phyloP scores from a whole-genome alignment of 192 early-diverging fungal genomes.

The Entophlyctis luteolus region DNA sequence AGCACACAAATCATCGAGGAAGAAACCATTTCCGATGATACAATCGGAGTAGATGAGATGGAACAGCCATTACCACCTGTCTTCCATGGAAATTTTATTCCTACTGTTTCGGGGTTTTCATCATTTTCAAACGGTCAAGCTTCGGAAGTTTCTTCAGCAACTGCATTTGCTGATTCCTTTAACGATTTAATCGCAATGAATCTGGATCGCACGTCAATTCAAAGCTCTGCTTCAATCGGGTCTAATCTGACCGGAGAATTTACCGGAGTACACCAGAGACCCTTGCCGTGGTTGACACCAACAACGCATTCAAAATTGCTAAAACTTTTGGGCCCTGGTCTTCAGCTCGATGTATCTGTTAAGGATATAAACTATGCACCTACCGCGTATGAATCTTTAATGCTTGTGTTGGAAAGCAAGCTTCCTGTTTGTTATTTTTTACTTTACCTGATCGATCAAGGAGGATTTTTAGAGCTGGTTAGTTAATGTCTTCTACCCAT shows the following conservation, averaged over 20 bases:
- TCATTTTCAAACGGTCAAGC: neutral
- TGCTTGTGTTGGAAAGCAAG: constrained; percentile 12
- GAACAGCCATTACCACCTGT: neutral
- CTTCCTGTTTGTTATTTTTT: constrained; percentile 30
- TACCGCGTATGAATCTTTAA: constrained; percentile 3
- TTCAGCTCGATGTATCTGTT: constrained; percentile 5
- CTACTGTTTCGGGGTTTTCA: neutral
- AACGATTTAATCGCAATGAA: neutral
- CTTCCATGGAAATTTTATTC: neutral
- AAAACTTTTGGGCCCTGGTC: constrained; percentile 9
- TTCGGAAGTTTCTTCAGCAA: neutral
- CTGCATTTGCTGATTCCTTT: neutral
- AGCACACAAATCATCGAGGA: neutral
- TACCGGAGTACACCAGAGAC: neutral
- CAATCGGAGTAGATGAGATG: neutral
- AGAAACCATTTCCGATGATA: neutral
- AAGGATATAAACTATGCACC: constrained; percentile 14
- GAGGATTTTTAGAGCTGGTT: constrained; percentile 21
- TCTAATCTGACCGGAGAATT: neutral
- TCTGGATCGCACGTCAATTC: no score
- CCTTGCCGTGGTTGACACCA: neutral
- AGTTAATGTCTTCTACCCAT: neutral
- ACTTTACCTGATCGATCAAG: constrained; percentile 11
- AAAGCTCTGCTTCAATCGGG: neutral
- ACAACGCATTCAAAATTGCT: constrained; percentile 7